Percentiles rank a stretch among this genome's conserved stretches.
phyloP scores from a whole-genome alignment of 2,329 filamentous ascomycete genomes.

The Zymoseptoria tritici region DNA sequence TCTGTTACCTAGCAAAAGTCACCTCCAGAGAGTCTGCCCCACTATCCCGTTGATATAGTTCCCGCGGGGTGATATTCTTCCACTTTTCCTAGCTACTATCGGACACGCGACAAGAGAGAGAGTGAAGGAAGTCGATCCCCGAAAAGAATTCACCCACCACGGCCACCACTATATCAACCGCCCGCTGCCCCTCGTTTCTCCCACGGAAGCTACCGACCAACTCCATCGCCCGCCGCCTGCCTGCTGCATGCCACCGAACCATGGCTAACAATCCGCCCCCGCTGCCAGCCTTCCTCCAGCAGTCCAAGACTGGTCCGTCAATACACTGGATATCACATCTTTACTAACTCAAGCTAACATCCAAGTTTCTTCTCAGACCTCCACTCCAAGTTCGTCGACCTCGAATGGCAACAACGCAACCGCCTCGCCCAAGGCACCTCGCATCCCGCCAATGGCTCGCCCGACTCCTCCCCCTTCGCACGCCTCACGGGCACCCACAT shows the following conservation, averaged over 20 bases:
- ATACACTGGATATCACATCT: background rate
- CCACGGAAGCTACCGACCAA: background rate
- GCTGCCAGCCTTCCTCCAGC: conserved; percentile 48
- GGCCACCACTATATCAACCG: background rate
- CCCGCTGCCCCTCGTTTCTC: background rate
- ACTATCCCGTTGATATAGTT: background rate
- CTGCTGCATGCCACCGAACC: conserved; percentile 10
- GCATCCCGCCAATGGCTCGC: conserved; percentile 26
- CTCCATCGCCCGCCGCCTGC: background rate
- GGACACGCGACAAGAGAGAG: background rate
- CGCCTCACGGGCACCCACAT: conserved; percentile 51
- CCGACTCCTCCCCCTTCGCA: conserved; percentile 47
- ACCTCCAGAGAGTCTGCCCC: background rate
- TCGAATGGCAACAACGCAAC: conserved; percentile 53
- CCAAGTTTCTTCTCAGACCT: conserved; percentile 41
- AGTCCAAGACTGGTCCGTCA: conserved; percentile 43
- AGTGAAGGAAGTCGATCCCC: background rate
- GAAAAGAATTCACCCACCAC: background rate
- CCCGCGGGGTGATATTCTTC: background rate
- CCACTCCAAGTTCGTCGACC: conserved; percentile 51
- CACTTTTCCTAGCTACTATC: background rate
- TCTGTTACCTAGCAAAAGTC: background rate
- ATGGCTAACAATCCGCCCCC: conserved; percentile 1
- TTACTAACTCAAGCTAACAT: conserved; percentile 7
- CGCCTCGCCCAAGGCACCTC: conserved; percentile 44